Evolutionary conservation across 805 yeast species (phyloP).

Genomic region (Priceomyces medius): DNA sequence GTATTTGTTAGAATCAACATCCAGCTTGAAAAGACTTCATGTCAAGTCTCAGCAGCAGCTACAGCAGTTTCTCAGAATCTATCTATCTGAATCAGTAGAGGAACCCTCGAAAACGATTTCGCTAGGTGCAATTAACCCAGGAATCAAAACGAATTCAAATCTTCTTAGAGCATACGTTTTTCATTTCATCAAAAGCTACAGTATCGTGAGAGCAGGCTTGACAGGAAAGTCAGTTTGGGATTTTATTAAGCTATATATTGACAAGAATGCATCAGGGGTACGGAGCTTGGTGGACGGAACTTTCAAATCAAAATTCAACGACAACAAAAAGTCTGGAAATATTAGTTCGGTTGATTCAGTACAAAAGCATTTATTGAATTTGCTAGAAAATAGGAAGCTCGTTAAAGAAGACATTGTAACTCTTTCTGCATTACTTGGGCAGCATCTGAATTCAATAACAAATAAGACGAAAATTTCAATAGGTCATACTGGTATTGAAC

Average conservation of each 20-base stretch:
- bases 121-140: slow-evolving; percentile 70
- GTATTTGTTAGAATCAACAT: slow-evolving; percentile 42
- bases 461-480: slow-evolving; percentile 15
- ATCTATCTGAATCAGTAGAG: slow-evolving; percentile 57
- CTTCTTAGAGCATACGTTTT: slow-evolving; percentile 51
- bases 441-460: slow-evolving; percentile 19
- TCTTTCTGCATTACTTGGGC: slow-evolving; percentile 49
- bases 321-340: slow-evolving; percentile 49
- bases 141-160: slow-evolving; percentile 54
- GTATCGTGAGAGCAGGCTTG: slow-evolving; percentile 56
- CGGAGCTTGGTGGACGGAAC: slow-evolving; percentile 58
- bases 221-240: slow-evolving; percentile 66
- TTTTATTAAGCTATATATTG: slow-evolving; percentile 54
- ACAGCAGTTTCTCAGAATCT: slow-evolving; percentile 54
- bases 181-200: slow-evolving; percentile 48
- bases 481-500: slow-evolving; percentile 5
- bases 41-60: slow-evolving; percentile 59
- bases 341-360: slow-evolving; percentile 44
- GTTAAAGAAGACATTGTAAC: slow-evolving; percentile 43
- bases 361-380: slow-evolving; percentile 51
- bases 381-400: slow-evolving; percentile 50
- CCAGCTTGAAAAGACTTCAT: slow-evolving; percentile 34
- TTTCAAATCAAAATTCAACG: slow-evolving; percentile 45
- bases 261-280: slow-evolving; percentile 42
- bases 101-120: slow-evolving; percentile 64